Percentiles rank a stretch among this genome's conserved stretches.
phyloP scores from a whole-genome alignment of 148 eudicot species.

The Silene uniflora region DNA sequence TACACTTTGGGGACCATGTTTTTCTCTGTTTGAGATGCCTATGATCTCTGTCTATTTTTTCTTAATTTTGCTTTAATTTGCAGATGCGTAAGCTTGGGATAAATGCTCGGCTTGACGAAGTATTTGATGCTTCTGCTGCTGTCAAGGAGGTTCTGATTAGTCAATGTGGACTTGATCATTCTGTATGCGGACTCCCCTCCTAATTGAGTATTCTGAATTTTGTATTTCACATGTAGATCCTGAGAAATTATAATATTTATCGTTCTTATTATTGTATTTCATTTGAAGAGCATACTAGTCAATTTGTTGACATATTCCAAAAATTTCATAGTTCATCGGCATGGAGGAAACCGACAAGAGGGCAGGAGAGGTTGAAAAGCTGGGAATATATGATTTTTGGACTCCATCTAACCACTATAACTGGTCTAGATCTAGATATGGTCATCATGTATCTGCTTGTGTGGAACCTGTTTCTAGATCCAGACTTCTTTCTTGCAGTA shows the following conservation, averaged over 20 bases:
- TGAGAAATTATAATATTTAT: neutral
- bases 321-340: constrained; percentile 63
- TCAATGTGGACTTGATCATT: constrained; percentile 62
- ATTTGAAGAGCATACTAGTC: constrained; percentile 5
- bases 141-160: constrained; percentile 74
- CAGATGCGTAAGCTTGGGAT: constrained; percentile 80
- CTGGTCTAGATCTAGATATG: constrained; percentile 84
- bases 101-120: constrained; percentile 75
- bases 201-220: constrained; percentile 6
- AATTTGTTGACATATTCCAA: neutral
- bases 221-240: neutral
- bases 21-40: constrained; percentile 3
- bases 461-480: constrained; percentile 57
- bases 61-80: constrained; percentile 7
- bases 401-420: constrained; percentile 88
- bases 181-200: constrained; percentile 48
- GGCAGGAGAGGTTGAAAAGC: constrained; percentile 59
- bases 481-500: constrained; percentile 63
- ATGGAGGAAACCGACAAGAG: constrained; percentile 66
- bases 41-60: neutral
- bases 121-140: constrained; percentile 93
- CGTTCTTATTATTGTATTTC: neutral
- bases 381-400: constrained; percentile 77
- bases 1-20: constrained; percentile 13
- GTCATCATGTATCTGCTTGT: constrained; percentile 72